A percentile compares a stretch with the other conserved stretches of the same genome.
Evolutionary conservation across 176 grass and related monocot genomes (phyloP).

Genomic region (Melocanna baccifera): DNA sequence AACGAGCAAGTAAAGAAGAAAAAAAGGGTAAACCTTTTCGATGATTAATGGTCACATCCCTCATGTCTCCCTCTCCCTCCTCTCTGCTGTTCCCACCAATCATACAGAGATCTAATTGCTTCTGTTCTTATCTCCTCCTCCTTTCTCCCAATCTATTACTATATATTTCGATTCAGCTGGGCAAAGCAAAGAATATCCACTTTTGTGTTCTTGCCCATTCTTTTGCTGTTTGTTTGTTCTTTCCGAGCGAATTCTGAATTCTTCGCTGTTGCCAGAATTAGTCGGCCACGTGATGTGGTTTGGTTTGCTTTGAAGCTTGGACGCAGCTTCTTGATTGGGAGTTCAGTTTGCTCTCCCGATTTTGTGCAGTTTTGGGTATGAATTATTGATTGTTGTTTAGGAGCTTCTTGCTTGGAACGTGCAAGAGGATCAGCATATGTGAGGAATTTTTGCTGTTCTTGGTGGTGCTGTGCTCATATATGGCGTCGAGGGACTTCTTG

Average conservation of each 20-base stretch:
- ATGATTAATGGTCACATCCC: conserved; percentile 33
- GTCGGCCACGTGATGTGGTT: neutral
- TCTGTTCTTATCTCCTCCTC: neutral
- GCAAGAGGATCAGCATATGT: neutral
- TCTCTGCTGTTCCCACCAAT: neutral
- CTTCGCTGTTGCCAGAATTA: neutral
- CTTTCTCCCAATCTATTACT: neutral
- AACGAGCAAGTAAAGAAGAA: neutral
- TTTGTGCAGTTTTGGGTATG: neutral
- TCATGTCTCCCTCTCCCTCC: neutral
- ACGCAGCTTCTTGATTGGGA: neutral
- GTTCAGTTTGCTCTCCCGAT: neutral
- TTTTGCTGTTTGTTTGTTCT: neutral
- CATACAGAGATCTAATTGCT: conserved; percentile 33
- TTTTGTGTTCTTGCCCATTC: neutral
- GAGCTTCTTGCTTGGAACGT: neutral
- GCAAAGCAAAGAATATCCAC: neutral
- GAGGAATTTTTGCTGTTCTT: neutral
- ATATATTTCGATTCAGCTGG: neutral
- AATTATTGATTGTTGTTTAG: neutral
- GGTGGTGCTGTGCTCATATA: neutral
- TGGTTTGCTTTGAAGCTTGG: neutral
- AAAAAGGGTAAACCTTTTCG: neutral
- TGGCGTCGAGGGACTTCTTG: conserved; percentile 60
- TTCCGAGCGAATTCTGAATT: neutral